Base-by-base conservation (phyloP, 495 filamentous ascomycete genomes). In the Penicillium turbatum region DNA sequence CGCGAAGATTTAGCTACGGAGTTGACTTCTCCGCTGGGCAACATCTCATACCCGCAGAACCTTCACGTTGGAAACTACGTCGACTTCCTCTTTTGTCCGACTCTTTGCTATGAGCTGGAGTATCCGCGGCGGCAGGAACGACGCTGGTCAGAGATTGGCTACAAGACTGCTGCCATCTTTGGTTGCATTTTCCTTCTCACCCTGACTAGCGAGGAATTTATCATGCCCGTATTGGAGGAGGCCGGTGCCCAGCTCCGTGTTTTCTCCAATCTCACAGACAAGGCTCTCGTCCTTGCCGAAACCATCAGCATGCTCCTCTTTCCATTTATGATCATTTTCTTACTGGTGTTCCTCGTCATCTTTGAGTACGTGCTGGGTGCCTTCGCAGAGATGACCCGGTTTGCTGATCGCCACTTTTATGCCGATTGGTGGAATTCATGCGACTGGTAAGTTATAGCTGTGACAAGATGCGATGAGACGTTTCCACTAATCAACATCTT, bases 321-420 rank as follows among this genome's bases (percentile, higher is more conserved):
- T 70, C 93, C 93, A 1, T 98, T 97, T 72, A 97, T 97, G 90
- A 78, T 97, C 41, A 95, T 88, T 21, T 92, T 98, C 70, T 72
- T 98, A 17, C 82, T 98, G 11, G 88, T 97, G 11, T 98, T 98
- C 77, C 83, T 95, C 46, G 90, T 96, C 60, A 93, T 97, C 62
- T 98, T 98, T 69, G 93, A 98, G 67, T 98, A 97, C 64, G 79
- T 96, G 2, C 81, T 97, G 21, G 93, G 93, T 44, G 92, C 92
- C 32, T 97, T 95, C 62, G 93, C 90, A 9, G 93, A 97, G 69
- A 66, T 97, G 54, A 97, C 93, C 16, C 83, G 87, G 58, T 97
- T 97, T 61, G 92, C 87, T 17, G 92, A 97, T 68, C 83, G 92
- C 9, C 90, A 93, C 67, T 97, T 97, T 71, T 97, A 97, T 70